phyloP scores from a whole-genome alignment of 2,329 filamentous ascomycete species.

The Biscogniauxia mediterranea region DNA sequence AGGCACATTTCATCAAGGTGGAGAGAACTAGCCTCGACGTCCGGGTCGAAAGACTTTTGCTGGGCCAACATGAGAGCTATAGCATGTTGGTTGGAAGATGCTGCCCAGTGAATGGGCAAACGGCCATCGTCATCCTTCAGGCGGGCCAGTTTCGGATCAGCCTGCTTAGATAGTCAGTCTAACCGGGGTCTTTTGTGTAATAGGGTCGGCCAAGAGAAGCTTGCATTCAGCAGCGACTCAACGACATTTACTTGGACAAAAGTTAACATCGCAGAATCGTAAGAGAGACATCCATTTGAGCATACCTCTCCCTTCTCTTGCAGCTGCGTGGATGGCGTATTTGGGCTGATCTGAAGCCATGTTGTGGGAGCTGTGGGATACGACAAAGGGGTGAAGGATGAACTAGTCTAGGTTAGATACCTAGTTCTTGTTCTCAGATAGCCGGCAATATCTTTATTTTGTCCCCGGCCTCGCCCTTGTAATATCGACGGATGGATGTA shows the following conservation, averaged over 20 bases:
- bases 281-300: neutral
- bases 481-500: no score
- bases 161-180: constrained; percentile 45
- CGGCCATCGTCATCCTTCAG: constrained; percentile 81
- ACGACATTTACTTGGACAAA: constrained; percentile 58
- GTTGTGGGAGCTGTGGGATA: neutral
- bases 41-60: constrained; percentile 74
- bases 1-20: neutral
- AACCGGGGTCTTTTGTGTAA: neutral
- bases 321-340: constrained; percentile 84
- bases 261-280: neutral
- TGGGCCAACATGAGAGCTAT: constrained; percentile 73
- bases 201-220: constrained; percentile 18
- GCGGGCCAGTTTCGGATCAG: constrained; percentile 73
- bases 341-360: constrained; percentile 51
- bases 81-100: constrained; percentile 74
- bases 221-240: constrained; percentile 71
- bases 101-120: constrained; percentile 91
- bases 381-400: neutral
- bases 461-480: no score
- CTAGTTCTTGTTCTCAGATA: neutral
- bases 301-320: constrained; percentile 79
- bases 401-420: neutral
- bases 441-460: no score
- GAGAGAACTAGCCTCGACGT: constrained; percentile 61